Evolutionary conservation across 306 rosid species (phyloP), one percentile per base, ranked within the genome.

Genomic region (Fagus crenata): DNA sequence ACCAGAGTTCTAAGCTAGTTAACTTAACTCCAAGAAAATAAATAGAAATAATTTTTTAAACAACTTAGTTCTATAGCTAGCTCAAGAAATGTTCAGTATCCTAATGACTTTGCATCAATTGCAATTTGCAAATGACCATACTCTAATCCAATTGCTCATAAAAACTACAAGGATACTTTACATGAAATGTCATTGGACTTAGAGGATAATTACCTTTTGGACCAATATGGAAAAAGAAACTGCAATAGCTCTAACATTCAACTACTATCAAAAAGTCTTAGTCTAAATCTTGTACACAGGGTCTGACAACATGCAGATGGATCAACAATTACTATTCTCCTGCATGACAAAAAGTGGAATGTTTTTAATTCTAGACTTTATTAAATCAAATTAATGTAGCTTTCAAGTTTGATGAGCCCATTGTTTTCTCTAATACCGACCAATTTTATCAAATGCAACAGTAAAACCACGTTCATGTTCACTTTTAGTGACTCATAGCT

Each of bases 271-370:
- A 0, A 87, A 77, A 61, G 96, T 81, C 81, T 83, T 2, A 87
- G 84, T 73, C 79, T 97, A 15, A 91, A 91, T 54, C 85, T 74
- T 59, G 91, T 87, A 65, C 87, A 87, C 0, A 92, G 93, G 6
- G 6, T 73, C 12, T 88, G 90, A 73, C 86, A 92, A 9, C 96
- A 93, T 40, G 84, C 96, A 2, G 96, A 93, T 82, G 90, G 93
- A 77, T 79, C 92, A 7, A 35, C 84, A 15, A 72, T 91, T 65
- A 91, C 96, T 6, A 76, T 85, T 41, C 74, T 87, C 51, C 72
- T 93, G 88, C 98, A 86, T 73, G 96, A 90, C 64, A 32, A 77
- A 72, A 84, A 67, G 89, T 90, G 9, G 96, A 90, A 82, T 96
- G 98, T 63, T 90, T 93, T 43, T 97, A 93, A 79, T 55, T 93